A percentile compares a stretch with the other conserved stretches of the same genome.
Evolutionary conservation across 1,284 basidiomycete species (phyloP).

Genomic region (Amylostereum areolatum): DNA sequence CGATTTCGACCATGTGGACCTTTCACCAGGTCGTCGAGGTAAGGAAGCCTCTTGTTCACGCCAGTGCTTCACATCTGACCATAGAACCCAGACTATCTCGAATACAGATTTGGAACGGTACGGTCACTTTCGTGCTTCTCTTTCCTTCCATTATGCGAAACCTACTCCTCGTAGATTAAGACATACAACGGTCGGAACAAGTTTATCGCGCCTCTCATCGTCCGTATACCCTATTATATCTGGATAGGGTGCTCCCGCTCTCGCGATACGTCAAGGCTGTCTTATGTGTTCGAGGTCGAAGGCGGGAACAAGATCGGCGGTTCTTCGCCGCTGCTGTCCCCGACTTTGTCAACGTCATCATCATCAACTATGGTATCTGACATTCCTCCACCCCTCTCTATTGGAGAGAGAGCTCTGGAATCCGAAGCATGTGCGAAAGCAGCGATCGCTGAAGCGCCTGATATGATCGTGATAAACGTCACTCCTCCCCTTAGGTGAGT

Average conservation of each 20-base stretch:
- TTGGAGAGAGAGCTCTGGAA: conserved; percentile 32
- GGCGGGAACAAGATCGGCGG: conserved; percentile 63
- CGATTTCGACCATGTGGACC: conserved; percentile 71
- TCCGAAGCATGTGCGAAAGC: conserved; percentile 13
- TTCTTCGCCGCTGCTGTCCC: conserved; percentile 34
- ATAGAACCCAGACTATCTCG: conserved; percentile 53
- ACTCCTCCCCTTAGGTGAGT: conserved; percentile 43
- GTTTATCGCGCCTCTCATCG: conserved; percentile 60
- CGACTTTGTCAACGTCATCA: conserved; percentile 10
- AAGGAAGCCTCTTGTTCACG: background rate
- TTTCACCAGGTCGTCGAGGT: conserved; percentile 57
- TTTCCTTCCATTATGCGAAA: background rate
- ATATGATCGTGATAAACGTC: conserved; percentile 39
- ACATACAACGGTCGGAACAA: conserved; percentile 71
- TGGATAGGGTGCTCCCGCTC: conserved; percentile 71
- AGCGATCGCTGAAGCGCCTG: conserved; percentile 2
- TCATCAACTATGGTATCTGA: conserved; percentile 25
- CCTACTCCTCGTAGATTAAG: conserved; percentile 37
- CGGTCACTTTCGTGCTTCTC: conserved; percentile 14
- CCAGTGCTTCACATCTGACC: background rate
- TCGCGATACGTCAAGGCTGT: conserved; percentile 54
- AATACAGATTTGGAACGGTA: conserved; percentile 76
- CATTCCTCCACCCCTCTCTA: conserved; percentile 31
- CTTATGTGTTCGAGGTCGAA: conserved; percentile 67
- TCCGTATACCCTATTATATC: conserved; percentile 75